A percentile compares a stretch with the other conserved stretches of the same genome.
phyloP scores from a whole-genome alignment of 2,329 filamentous ascomycete genomes.

The Paradendryphiella salina region DNA sequence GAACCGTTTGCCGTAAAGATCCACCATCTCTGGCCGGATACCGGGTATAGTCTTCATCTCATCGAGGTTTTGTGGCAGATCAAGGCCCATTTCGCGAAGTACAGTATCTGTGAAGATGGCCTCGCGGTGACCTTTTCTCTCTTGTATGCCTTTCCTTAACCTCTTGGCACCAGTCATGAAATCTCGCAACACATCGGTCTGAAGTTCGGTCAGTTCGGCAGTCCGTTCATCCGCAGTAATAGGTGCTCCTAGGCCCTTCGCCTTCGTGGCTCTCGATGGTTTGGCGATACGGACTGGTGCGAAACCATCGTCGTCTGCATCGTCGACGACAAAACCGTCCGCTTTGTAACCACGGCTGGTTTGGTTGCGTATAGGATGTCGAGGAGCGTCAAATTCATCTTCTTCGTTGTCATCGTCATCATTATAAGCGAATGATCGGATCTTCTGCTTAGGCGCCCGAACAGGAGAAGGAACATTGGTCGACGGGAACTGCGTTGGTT shows the following conservation, averaged over 20 bases:
- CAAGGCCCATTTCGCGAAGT: constrained; percentile 72
- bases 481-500: constrained; percentile 58
- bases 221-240: constrained; percentile 62
- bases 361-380: constrained; percentile 21
- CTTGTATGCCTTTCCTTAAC: constrained; percentile 64
- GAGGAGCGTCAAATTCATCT: constrained; percentile 30
- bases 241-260: constrained; percentile 57
- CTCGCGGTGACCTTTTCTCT: constrained; percentile 59
- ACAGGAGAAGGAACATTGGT: constrained; percentile 70
- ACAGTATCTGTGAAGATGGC: constrained; percentile 69
- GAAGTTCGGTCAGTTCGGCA: constrained; percentile 59
- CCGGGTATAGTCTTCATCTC: constrained; percentile 66
- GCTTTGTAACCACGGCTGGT: constrained; percentile 43
- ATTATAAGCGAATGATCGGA: constrained; percentile 33
- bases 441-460: constrained; percentile 50
- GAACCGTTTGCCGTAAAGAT: constrained; percentile 63
- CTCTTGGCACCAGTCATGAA: constrained; percentile 67
- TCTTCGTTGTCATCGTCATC: constrained; percentile 32
- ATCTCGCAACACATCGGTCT: constrained; percentile 64
- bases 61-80: constrained; percentile 64
- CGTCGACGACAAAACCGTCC: constrained; percentile 46
- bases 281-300: constrained; percentile 44
- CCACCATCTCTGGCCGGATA: constrained; percentile 66
- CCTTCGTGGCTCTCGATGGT: constrained; percentile 43
- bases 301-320: constrained; percentile 53